Evolutionary conservation across 805 yeast species (phyloP).

Genomic region (Metschnikowia dekortorum): DNA sequence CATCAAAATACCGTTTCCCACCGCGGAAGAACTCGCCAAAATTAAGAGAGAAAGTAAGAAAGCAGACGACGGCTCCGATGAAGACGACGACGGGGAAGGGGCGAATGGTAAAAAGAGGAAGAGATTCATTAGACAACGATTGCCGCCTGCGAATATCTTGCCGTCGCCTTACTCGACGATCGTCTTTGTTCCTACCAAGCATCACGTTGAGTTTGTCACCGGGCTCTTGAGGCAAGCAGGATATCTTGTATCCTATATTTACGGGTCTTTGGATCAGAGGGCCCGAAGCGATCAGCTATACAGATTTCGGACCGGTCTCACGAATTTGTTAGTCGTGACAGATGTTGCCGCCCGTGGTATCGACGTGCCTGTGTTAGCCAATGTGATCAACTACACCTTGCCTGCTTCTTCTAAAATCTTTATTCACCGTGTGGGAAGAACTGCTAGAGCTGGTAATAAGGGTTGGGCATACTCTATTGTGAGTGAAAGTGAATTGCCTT

Average conservation of each 20-base stretch:
- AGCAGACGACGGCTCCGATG: slow-evolving; percentile 33
- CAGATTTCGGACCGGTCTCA: slow-evolving; percentile 78
- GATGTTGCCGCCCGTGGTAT: slow-evolving; percentile 99
- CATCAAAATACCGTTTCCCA: slow-evolving; percentile 77
- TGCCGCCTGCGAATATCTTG: slow-evolving; percentile 76
- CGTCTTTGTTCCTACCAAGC: slow-evolving; percentile 93
- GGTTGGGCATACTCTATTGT: slow-evolving; percentile 98
- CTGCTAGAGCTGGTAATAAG: slow-evolving; percentile 96
- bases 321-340: slow-evolving; percentile 88
- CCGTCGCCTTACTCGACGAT: slow-evolving; percentile 88
- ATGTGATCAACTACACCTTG: slow-evolving; percentile 85
- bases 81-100: slow-evolving; percentile 30
- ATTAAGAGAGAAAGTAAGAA: slow-evolving; percentile 54
- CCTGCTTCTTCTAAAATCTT: slow-evolving; percentile 93
- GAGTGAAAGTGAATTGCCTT: slow-evolving; percentile 82
- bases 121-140: slow-evolving; percentile 47
- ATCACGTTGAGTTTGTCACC: slow-evolving; percentile 91
- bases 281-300: slow-evolving; percentile 88
- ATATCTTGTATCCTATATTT: slow-evolving; percentile 81
- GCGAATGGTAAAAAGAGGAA: slow-evolving; percentile 29
- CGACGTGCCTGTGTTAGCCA: slow-evolving; percentile 94
- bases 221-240: slow-evolving; percentile 70
- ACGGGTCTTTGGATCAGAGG: slow-evolving; percentile 91
- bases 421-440: slow-evolving; percentile 97
- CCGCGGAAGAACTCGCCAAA: slow-evolving; percentile 58